Base-by-base conservation (phyloP, 495 filamentous ascomycete species). In the Podospora comata region DNA sequence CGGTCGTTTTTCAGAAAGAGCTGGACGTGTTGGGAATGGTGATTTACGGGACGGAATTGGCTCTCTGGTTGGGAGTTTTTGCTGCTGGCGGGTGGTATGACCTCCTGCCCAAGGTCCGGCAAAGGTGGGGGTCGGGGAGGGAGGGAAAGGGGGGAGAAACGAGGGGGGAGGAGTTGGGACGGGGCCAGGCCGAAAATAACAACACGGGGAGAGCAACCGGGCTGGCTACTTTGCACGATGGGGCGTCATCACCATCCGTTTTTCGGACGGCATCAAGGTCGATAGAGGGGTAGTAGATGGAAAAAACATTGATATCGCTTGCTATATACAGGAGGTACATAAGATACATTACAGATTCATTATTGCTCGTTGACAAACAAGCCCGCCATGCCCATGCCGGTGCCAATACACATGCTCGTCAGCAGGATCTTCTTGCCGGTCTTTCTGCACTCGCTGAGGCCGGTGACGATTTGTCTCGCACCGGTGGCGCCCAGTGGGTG, bases 341-440 rank as follows among this genome's bases (percentile, higher is more conserved):
- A 60, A 60, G n/a, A 19, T 18, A 62, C 20, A 62, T 20, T 20
- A 58, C 55, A 58, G 9, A 58, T 34, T 34, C 26, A 44, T 67
- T 74, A 75, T 79, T 90, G 86, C 84, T 92, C 91, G 71, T 93
- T 94, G 23, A 94, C 90, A 80, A 92, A 91, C 78, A 94, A 76
- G 5, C 89, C 92, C 48, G 92, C 92, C 92, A 94, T 96, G 39
- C 91, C 92, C 84, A 80, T 84, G 54, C 88, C 92, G 34, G 89
- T 92, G 27, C 91, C 90, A 75, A 96, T 92, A 75, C 91, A 94
- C 91, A 94, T 96, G 74, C 89, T 92, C 30, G 91, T 94, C 70
- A 96, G 79, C 68, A 94, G 75, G 39, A 96, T 80, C 89, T 90
- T 94, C 84, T 92, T 92, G 83, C 91, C 91, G 59, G 87, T 88